Percentiles rank a stretch among this genome's conserved stretches.
phyloP scores from a whole-genome alignment of 768 basidiomycete genomes.

The Suillus variegatus region DNA sequence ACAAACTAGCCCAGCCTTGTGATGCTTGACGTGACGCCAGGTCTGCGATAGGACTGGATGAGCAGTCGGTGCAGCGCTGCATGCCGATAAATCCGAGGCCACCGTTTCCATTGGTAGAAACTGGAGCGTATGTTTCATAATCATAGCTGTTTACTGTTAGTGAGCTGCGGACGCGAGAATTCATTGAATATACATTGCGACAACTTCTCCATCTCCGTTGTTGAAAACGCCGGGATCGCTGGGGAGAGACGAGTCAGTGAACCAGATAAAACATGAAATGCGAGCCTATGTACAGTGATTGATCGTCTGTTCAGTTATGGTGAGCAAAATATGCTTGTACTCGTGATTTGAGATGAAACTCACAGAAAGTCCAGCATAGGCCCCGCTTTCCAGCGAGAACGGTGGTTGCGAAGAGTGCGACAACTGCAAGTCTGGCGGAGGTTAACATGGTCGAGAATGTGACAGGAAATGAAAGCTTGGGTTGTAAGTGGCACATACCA shows the following conservation, averaged over 20 bases:
- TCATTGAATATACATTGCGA: slow-evolving; percentile 29
- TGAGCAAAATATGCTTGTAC: background rate
- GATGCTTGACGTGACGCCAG: slow-evolving; percentile 33
- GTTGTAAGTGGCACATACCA: too few species aligned
- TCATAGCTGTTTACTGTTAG: slow-evolving; percentile 31
- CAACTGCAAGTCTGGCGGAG: slow-evolving; percentile 16
- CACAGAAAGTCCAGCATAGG: slow-evolving; percentile 39
- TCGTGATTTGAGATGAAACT: slow-evolving; percentile 11
- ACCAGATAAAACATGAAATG: background rate
- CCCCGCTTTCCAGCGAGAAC: slow-evolving; percentile 39
- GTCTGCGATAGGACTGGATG: slow-evolving; percentile 35
- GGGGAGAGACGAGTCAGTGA: slow-evolving; percentile 6
- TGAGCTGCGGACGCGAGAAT: background rate
- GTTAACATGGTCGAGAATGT: slow-evolving; percentile 18
- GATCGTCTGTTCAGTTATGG: slow-evolving; percentile 23
- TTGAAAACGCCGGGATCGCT: slow-evolving; percentile 33
- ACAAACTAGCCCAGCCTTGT: slow-evolving; percentile 35
- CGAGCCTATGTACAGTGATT: slow-evolving; percentile 26
- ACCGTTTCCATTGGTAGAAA: slow-evolving; percentile 36
- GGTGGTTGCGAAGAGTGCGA: slow-evolving; percentile 18
- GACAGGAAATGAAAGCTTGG: background rate
- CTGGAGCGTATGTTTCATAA: slow-evolving; percentile 37
- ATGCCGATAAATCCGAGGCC: slow-evolving; percentile 41
- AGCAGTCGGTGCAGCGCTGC: slow-evolving; percentile 40
- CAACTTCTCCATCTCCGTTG: slow-evolving; percentile 35